Conservation (phyloP, 441 rosid species). For the Daphne laureola region DNA sequence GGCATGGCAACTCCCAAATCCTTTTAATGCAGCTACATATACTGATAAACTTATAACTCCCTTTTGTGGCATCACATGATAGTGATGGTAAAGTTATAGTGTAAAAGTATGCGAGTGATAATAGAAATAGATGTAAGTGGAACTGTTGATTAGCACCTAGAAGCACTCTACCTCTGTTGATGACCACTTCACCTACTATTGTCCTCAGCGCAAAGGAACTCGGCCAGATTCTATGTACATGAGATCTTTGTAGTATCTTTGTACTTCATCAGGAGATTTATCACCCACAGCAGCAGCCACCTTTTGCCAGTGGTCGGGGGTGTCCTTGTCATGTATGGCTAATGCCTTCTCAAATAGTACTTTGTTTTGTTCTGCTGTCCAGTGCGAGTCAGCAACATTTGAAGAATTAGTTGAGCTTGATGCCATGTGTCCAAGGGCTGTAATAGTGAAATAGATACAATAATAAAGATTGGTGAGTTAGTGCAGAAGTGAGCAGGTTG, state of each 20-base stretch:
- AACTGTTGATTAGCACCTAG: background rate
- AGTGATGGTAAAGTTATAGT: background rate
- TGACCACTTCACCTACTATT: constrained; percentile 14
- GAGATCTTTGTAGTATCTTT: constrained; percentile 32
- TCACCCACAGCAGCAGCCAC: constrained; percentile 29
- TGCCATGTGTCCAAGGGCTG: constrained; percentile 15
- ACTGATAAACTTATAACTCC: background rate
- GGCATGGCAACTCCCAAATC: background rate
- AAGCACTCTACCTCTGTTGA: constrained; percentile 15
- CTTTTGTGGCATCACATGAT: background rate
- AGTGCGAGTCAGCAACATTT: constrained; percentile 15
- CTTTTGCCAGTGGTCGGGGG: constrained; percentile 34
- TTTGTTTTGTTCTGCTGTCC: constrained; percentile 33
- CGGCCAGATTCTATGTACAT: constrained; percentile 30
- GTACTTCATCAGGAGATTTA: constrained; percentile 36
- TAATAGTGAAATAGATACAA: background rate
- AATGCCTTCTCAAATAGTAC: constrained; percentile 32
- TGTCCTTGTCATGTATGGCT: constrained; percentile 27
- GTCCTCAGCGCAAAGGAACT: constrained; percentile 19
- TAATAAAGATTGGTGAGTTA: constrained; percentile 3
- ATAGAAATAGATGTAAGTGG: background rate
- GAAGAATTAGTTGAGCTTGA: constrained; percentile 15
- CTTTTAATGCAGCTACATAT: too few species aligned
- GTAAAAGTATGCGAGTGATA: too few species aligned
- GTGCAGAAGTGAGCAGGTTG: background rate